Base-by-base conservation (phyloP, 2,329 filamentous ascomycete genomes). In the Fusarium oligoseptatum region DNA sequence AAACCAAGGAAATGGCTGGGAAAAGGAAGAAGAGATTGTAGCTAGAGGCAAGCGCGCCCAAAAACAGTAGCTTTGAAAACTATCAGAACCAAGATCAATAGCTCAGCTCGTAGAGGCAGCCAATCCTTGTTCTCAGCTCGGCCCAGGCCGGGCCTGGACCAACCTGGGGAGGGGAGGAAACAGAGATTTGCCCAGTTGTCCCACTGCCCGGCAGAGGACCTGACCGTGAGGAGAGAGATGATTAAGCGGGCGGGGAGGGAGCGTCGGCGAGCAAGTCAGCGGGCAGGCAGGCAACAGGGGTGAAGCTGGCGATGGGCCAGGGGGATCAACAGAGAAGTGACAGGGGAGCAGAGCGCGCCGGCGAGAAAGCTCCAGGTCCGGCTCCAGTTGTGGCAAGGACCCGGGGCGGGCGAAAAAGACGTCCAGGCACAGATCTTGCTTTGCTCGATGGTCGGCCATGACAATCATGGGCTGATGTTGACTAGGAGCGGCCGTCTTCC, bases 91-190 rank as follows among this genome's bases (percentile, higher is more conserved):
- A 67, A 67, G 32, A 10, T 60, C 66, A 60, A 75, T 75, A 75
- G 72, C 63, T 34, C n/a, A 9, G n/a, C 43, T 58, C 52, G 45
- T 60, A 45, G 56, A 17, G 41, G 17, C 27, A 56, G 7, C 15
- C 3, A 34, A 67, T 55, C 72, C 72, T 57, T 75, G 69, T 20
- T 7, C 37, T 74, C 72, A 74, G 72, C 72, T 75, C 50, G 70
- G 63, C 67, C 67, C 61, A 69, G 29, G 43, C 39, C 32, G 27
- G 66, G 72, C 66, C 63, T 67, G 52, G 69, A 43, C 71, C 71
- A 32, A 58, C 36, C 27, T 45, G 32, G 27, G 32, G 20, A 22
- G 43, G 22, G 43, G 8, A 67, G 52, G 52, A 20, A 52, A 50
- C 58, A 67, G 48, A 61, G 62, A 55, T 62, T 52, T 58, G 41